Evolutionary conservation across 768 basidiomycete genomes (phyloP).

Genomic region (Paxillus ammoniavirescens): DNA sequence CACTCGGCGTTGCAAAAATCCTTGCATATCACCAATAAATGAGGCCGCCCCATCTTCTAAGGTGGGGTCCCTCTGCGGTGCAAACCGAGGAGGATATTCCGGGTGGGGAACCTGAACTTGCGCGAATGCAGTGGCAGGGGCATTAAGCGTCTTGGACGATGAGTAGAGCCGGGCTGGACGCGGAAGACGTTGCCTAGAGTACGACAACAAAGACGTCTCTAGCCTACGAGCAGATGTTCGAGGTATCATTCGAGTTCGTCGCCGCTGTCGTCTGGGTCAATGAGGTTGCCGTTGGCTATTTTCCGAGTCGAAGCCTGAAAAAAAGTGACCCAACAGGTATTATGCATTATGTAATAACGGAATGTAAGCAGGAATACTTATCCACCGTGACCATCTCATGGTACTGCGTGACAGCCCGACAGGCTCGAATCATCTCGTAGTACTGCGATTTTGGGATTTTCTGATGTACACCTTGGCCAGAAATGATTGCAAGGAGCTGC

Average conservation of each 20-base stretch:
- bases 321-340: background rate
- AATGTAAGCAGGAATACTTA: no score
- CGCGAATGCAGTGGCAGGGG: constrained; percentile 49
- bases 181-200: constrained; percentile 62
- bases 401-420: no score
- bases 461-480: background rate
- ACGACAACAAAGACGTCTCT: constrained; percentile 52
- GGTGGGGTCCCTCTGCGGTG: constrained; percentile 23
- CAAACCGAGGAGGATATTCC: constrained; percentile 42
- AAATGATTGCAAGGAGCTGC: background rate
- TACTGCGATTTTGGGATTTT: no score
- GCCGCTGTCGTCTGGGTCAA: constrained; percentile 6
- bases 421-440: no score
- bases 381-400: no score
- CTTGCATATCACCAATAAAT: constrained; percentile 40
- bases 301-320: background rate
- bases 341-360: no score
- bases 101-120: constrained; percentile 35
- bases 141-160: constrained; percentile 53
- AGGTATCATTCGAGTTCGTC: constrained; percentile 25
- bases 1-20: constrained; percentile 47
- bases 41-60: constrained; percentile 10
- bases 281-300: no score
- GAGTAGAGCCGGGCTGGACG: constrained; percentile 72
- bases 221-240: constrained; percentile 25